Conservation (phyloP, 495 filamentous ascomycete genomes). For the Annulohypoxylon maeteangense region DNA sequence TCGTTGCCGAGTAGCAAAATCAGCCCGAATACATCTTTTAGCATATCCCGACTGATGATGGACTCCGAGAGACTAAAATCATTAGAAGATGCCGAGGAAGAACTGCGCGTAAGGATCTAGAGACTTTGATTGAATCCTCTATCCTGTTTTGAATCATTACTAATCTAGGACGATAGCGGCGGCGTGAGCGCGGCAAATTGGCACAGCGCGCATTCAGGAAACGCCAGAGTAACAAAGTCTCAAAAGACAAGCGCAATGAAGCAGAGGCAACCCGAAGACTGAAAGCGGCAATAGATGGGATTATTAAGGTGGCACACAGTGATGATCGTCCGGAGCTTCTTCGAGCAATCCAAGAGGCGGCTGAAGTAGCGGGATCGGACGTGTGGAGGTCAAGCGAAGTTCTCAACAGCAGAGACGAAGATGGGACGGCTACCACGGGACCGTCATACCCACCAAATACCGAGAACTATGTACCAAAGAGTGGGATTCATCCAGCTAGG, state of each 20-base stretch:
- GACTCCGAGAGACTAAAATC: constrained; percentile 22
- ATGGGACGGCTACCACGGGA: neutral
- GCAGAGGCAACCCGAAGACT: constrained; percentile 11
- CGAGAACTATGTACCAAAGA: neutral
- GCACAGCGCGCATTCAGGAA: constrained; percentile 41
- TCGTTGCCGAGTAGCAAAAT: neutral
- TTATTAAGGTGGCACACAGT: constrained; percentile 16
- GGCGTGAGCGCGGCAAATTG: constrained; percentile 41
- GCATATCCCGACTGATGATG: constrained; percentile 9
- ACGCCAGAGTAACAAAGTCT: constrained; percentile 19
- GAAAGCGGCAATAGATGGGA: constrained; percentile 33
- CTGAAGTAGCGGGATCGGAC: constrained; percentile 24
- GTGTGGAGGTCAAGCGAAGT: neutral
- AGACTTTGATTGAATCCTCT: neutral
- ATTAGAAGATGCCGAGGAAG: constrained; percentile 26
- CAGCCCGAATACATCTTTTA: neutral
- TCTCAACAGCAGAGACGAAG: neutral
- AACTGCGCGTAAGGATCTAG: constrained; percentile 18
- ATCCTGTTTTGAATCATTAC: neutral
- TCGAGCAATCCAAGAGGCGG: constrained; percentile 32
- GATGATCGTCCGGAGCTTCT: constrained; percentile 29
- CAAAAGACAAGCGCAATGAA: constrained; percentile 16
- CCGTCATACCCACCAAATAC: neutral
- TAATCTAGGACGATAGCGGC: constrained; percentile 28
- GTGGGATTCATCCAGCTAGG: neutral